Evolutionary conservation across 2,329 filamentous ascomycete genomes (phyloP).

Genomic region (Malbranchea cinnamomea): DNA sequence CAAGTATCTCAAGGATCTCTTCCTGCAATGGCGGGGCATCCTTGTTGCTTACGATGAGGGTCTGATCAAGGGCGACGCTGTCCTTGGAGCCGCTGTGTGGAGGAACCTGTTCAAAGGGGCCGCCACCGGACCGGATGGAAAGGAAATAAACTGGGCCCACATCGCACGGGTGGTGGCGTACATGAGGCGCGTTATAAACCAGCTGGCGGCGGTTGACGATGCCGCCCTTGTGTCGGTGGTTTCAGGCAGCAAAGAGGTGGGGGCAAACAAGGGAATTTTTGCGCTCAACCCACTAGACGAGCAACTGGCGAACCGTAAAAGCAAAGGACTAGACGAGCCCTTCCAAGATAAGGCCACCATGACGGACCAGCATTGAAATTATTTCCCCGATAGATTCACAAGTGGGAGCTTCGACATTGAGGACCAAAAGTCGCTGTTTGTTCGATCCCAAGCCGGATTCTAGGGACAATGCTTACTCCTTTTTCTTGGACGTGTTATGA

Average conservation of each 20-base stretch:
- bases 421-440: too few species aligned
- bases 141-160: conserved; percentile 44
- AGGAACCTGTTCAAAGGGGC: conserved; percentile 75
- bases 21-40: conserved; percentile 80
- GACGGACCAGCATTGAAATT: too few species aligned
- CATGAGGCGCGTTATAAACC: conserved; percentile 42
- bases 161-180: conserved; percentile 49
- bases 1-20: conserved; percentile 67
- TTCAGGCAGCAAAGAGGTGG: conserved; percentile 24
- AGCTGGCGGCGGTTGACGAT: conserved; percentile 40
- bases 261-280: conserved; percentile 22
- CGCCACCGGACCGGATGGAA: conserved; percentile 25
- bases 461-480: too few species aligned
- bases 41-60: conserved; percentile 49
- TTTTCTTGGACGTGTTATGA: too few species aligned
- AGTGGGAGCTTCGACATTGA: too few species aligned
- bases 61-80: conserved; percentile 31
- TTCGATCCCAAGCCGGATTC: too few species aligned
- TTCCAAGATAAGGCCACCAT: too few species aligned
- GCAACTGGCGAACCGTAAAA: background rate
- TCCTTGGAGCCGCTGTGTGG: conserved; percentile 60
- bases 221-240: conserved; percentile 39
- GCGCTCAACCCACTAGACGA: conserved; percentile 12
- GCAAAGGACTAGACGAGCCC: conserved; percentile 3
- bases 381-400: too few species aligned